Evolutionary conservation across 1,139 yeast genomes (phyloP).

Genomic region (Yamadazyma atmosphaerica): DNA sequence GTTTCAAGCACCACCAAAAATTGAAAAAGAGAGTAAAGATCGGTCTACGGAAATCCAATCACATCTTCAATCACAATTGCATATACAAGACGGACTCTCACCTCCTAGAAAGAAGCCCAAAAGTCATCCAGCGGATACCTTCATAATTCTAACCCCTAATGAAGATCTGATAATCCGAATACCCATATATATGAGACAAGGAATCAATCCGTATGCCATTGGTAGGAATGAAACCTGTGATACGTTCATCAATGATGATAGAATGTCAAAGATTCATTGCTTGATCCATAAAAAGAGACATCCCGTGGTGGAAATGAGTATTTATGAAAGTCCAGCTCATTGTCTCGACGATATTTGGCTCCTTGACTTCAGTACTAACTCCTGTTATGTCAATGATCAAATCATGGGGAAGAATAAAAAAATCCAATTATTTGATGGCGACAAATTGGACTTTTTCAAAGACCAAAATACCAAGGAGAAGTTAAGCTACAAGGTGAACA

Average conservation of each 20-base stretch:
- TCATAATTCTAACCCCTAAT: conserved; percentile 33
- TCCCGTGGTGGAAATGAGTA: conserved; percentile 49
- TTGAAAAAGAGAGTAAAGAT: not conserved
- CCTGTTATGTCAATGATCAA: conserved; percentile 66
- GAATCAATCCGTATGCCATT: conserved; percentile 59
- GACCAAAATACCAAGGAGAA: conserved; percentile 54
- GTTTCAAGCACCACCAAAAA: not conserved
- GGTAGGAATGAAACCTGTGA: conserved; percentile 68
- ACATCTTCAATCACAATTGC: not conserved
- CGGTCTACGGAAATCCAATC: not conserved
- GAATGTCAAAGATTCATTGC: conserved; percentile 86
- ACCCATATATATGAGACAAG: conserved; percentile 61
- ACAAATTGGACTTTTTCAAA: conserved; percentile 61
- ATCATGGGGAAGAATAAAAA: conserved; percentile 65
- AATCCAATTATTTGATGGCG: conserved; percentile 61
- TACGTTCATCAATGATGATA: conserved; percentile 60
- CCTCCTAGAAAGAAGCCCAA: conserved; percentile 9
- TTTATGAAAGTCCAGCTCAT: conserved; percentile 66
- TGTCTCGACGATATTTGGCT: conserved; percentile 79
- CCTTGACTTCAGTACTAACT: conserved; percentile 76
- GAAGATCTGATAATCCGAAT: conserved; percentile 26
- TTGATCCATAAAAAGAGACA: conserved; percentile 61
- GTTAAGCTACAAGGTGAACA: conserved; percentile 52
- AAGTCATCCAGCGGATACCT: conserved; percentile 25
- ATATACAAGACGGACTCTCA: not conserved